Conservation (phyloP, 129 eudicot genomes). For the Flaveria brownii region DNA sequence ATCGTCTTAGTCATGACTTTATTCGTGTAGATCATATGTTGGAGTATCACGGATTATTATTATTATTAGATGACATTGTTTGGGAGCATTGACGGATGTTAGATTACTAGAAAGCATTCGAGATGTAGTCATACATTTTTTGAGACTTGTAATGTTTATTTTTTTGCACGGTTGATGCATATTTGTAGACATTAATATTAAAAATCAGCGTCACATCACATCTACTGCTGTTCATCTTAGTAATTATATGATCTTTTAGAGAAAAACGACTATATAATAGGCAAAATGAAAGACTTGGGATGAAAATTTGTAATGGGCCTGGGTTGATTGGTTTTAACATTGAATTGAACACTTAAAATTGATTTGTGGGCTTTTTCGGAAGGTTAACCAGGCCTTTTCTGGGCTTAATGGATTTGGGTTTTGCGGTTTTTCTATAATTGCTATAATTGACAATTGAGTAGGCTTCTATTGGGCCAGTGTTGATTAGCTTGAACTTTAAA, state of each 20-base stretch:
- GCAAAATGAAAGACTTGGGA: too few species aligned
- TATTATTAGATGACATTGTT: not conserved
- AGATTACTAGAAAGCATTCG: slow-evolving; percentile 16
- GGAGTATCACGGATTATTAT: not conserved
- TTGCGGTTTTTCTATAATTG: too few species aligned
- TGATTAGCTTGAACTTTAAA: too few species aligned
- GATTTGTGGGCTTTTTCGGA: too few species aligned
- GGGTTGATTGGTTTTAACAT: too few species aligned
- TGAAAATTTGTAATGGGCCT: too few species aligned
- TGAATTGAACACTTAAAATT: too few species aligned
- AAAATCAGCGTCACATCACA: not conserved
- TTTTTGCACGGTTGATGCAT: slow-evolving; percentile 8
- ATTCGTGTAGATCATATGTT: slow-evolving; percentile 31
- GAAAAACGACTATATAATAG: too few species aligned
- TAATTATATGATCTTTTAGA: not conserved
- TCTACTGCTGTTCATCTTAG: not conserved
- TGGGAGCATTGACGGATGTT: not conserved
- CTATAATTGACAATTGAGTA: too few species aligned
- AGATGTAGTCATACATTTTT: slow-evolving; percentile 13
- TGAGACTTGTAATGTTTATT: slow-evolving; percentile 22
- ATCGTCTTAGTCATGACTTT: slow-evolving; percentile 18
- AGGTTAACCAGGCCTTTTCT: too few species aligned
- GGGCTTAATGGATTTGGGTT: too few species aligned
- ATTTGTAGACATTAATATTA: not conserved
- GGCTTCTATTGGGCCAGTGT: too few species aligned